Conservation (phyloP, 306 rosid genomes). For the Vigna hirtella region DNA sequence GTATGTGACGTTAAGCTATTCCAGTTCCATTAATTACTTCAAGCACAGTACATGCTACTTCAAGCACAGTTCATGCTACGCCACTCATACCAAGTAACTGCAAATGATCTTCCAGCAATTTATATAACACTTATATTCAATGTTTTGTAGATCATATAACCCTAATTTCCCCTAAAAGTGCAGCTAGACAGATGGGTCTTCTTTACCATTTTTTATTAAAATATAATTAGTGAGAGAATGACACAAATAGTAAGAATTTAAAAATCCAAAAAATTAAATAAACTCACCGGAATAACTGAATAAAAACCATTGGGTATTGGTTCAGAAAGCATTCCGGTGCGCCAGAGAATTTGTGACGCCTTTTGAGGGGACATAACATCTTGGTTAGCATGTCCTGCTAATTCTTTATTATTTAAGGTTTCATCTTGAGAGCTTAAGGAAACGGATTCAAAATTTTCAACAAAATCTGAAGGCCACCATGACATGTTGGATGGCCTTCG, state of each 20-base stretch:
- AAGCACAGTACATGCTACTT: background rate
- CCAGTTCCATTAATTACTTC: background rate
- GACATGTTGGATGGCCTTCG: conserved; percentile 79
- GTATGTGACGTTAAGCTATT: conserved; percentile 4
- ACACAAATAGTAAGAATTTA: background rate
- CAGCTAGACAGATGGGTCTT: background rate
- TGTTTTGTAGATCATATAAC: background rate
- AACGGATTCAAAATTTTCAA: conserved; percentile 81
- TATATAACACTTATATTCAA: conserved; percentile 3
- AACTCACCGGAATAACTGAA: conserved; percentile 83
- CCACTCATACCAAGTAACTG: background rate
- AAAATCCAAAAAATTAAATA: background rate
- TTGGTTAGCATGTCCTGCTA: conserved; percentile 59
- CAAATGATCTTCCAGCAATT: conserved; percentile 36
- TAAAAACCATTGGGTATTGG: conserved; percentile 96
- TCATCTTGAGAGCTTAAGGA: conserved; percentile 79
- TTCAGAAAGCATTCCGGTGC: conserved; percentile 87
- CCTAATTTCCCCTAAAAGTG: background rate
- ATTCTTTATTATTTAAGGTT: conserved; percentile 66
- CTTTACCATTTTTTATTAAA: conserved; percentile 4
- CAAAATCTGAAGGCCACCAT: conserved; percentile 91
- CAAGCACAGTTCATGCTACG: conserved; percentile 22
- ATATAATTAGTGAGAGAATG: background rate
- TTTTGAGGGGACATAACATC: conserved; percentile 74
- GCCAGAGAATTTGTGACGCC: conserved; percentile 93